These are phyloP conservation scores for Geranium incanum DNA, from an alignment of 441 rosid species.

Conservation along the genomic window DNA sequence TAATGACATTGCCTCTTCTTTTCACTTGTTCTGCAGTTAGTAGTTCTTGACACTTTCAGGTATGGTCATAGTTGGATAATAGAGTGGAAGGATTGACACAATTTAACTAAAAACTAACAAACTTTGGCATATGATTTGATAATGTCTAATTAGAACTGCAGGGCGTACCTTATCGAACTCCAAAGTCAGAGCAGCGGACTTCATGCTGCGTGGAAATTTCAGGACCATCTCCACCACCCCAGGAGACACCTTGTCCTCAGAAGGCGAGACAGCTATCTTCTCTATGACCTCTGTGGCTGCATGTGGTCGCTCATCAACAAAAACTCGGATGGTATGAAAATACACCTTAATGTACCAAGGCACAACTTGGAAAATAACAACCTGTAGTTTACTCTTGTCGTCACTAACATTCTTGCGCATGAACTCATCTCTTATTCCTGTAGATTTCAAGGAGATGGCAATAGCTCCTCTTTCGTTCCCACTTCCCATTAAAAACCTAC, in stretches of 20 bases:
- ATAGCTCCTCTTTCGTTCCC: constrained; percentile 95
- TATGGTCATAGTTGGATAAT: neutral
- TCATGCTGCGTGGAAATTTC: constrained; percentile 63
- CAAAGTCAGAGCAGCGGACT: constrained; percentile 63
- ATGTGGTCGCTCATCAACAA: constrained; percentile 57
- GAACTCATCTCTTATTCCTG: constrained; percentile 31
- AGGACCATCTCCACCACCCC: constrained; percentile 86
- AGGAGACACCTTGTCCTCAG: constrained; percentile 81
- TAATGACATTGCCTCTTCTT: too few species aligned
- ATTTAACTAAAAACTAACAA: neutral
- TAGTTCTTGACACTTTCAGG: neutral
- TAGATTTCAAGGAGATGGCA: constrained; percentile 68
- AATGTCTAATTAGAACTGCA: neutral
- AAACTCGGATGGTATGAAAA: constrained; percentile 60
- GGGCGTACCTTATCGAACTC: constrained; percentile 83
- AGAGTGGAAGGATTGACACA: neutral
- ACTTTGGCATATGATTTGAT: neutral
- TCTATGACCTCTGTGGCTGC: constrained; percentile 41
- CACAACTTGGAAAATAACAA: constrained; percentile 75
- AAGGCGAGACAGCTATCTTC: constrained; percentile 69
- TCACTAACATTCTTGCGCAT: constrained; percentile 7
- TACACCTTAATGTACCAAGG: constrained; percentile 96
- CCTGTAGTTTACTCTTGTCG: constrained; percentile 45
- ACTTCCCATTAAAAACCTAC: constrained; percentile 90
- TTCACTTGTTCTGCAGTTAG: too few species aligned